Evolutionary conservation across 345 rosid genomes (phyloP).

Genomic region (Syzygium oleosum): DNA sequence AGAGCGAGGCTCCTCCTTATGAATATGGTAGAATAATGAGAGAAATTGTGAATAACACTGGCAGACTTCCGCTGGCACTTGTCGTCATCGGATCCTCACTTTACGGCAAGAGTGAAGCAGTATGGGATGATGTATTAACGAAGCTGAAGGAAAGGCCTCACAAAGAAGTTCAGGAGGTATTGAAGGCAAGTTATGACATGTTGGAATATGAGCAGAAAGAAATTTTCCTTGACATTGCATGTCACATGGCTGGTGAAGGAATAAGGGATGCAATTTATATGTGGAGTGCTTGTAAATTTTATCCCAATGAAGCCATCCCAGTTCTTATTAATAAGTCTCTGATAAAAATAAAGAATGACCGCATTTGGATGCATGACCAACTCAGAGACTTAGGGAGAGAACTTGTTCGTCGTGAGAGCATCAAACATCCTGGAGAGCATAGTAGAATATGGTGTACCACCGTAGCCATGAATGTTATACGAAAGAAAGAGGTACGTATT

Average conservation of each 20-base stretch:
- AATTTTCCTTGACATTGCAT: constrained; percentile 1
- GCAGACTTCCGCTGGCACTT: neutral
- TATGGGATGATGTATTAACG: neutral
- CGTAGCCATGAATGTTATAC: accelerated
- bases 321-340: neutral
- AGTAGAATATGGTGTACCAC: neutral
- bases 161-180: neutral
- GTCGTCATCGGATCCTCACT: neutral
- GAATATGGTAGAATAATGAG: neutral
- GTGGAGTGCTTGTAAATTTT: neutral
- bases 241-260: neutral
- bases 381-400: neutral
- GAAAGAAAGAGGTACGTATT: neutral
- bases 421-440: accelerated
- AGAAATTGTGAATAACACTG: neutral
- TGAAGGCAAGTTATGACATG: neutral
- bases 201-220: neutral
- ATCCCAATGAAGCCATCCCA: neutral
- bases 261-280: neutral
- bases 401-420: neutral
- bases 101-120: neutral
- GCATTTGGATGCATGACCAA: neutral
- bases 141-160: neutral
- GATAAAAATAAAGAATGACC: neutral
- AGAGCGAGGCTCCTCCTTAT: neutral